Evolutionary conservation across 192 early-diverging fungal species (phyloP).

Genomic region (Rhizophagus prolifer): DNA sequence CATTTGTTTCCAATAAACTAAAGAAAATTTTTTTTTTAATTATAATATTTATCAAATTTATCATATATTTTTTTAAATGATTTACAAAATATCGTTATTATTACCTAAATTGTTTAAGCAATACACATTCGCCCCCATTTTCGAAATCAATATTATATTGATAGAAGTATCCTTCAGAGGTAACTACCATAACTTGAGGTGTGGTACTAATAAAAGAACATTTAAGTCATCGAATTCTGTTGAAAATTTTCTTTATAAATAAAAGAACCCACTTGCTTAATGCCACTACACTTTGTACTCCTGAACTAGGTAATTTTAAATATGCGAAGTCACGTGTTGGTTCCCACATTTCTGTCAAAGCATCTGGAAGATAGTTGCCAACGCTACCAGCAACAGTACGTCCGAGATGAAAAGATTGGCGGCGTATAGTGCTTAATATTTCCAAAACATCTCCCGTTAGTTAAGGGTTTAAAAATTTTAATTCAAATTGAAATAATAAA

Average conservation of each 20-base stretch:
- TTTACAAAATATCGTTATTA: neutral
- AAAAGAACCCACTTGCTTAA: conserved; percentile 55
- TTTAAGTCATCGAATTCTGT: neutral
- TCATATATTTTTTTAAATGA: neutral
- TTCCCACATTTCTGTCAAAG: conserved; percentile 91
- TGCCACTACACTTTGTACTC: conserved; percentile 74
- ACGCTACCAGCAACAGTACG: conserved; percentile 76
- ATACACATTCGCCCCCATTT: conserved; percentile 83
- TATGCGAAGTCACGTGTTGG: conserved; percentile 93
- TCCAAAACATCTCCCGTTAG: neutral
- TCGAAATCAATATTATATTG: conserved; percentile 86
- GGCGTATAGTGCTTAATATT: conserved; percentile 52
- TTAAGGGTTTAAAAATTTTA: neutral
- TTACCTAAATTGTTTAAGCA: conserved; percentile 77
- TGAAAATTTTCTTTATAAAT: neutral
- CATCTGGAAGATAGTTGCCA: conserved; percentile 83
- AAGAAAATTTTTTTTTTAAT: neutral
- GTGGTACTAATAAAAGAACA: conserved; percentile 47
- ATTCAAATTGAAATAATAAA: neutral
- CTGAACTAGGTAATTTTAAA: conserved; percentile 79
- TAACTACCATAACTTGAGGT: conserved; percentile 87
- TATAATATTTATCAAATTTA: too few species aligned
- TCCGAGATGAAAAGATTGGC: conserved; percentile 58
- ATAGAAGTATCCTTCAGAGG: conserved; percentile 88
- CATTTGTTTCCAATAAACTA: conserved; percentile 19